phyloP scores from a whole-genome alignment of 2,329 filamentous ascomycete genomes.

The Colletotrichum tabaci region DNA sequence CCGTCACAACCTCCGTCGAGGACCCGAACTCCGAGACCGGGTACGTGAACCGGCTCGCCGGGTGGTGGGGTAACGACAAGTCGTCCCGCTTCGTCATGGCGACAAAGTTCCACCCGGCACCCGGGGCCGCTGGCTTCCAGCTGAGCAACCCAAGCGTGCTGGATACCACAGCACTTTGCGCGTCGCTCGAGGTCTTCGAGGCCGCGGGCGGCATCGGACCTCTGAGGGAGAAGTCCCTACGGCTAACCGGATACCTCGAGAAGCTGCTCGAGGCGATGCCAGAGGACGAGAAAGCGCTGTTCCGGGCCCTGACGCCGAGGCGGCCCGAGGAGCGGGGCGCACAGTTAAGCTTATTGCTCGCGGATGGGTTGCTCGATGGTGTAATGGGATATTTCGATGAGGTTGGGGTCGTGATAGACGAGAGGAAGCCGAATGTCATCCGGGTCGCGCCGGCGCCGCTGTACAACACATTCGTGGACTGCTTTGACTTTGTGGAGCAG shows the following conservation, averaged over 20 bases:
- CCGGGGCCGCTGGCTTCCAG: constrained; percentile 86
- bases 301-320: constrained; percentile 75
- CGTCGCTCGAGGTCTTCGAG: constrained; percentile 80
- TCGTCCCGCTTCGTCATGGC: constrained; percentile 85
- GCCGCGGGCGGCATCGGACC: constrained; percentile 73
- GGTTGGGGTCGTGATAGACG: constrained; percentile 81
- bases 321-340: constrained; percentile 78
- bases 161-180: constrained; percentile 79
- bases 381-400: constrained; percentile 75
- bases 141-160: constrained; percentile 85
- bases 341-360: constrained; percentile 80
- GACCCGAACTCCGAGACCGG: constrained; percentile 54
- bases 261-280: constrained; percentile 63
- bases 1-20: constrained; percentile 61
- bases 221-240: constrained; percentile 76
- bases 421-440: constrained; percentile 85
- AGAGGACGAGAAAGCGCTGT: constrained; percentile 52
- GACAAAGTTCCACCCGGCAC: constrained; percentile 82
- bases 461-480: constrained; percentile 83
- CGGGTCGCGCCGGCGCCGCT: constrained; percentile 84
- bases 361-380: constrained; percentile 74
- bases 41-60: constrained; percentile 79
- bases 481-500: constrained; percentile 50
- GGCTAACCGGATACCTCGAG: constrained; percentile 81
- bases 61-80: constrained; percentile 92